phyloP scores from a whole-genome alignment of 2,329 filamentous ascomycete species.

The Ciborinia camelliae region DNA sequence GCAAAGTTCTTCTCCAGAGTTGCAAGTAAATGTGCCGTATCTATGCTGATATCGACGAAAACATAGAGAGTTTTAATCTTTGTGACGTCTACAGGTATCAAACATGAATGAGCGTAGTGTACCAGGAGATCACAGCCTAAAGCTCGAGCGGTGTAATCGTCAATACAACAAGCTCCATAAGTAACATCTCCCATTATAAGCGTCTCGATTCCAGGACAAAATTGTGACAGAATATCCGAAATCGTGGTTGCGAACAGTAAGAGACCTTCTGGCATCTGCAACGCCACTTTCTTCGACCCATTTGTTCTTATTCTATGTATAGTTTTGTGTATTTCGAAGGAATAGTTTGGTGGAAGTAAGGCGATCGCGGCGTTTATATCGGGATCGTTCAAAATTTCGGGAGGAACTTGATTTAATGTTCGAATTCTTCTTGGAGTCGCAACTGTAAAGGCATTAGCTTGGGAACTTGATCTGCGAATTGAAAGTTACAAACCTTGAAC shows the following conservation, averaged over 20 bases:
- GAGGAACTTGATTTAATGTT: slow-evolving; percentile 86
- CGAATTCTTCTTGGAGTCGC: slow-evolving; percentile 69
- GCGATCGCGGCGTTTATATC: slow-evolving; percentile 84
- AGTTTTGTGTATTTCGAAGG: slow-evolving; percentile 97
- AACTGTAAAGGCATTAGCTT: slow-evolving; percentile 48
- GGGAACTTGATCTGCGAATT: not conserved
- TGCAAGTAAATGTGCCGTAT: slow-evolving; percentile 79
- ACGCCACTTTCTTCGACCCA: slow-evolving; percentile 75
- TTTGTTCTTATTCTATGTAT: slow-evolving; percentile 87
- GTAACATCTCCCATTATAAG: slow-evolving; percentile 99
- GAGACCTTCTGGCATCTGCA: slow-evolving; percentile 97
- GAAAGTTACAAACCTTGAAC: slow-evolving; percentile 58
- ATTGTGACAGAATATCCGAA: slow-evolving; percentile 91
- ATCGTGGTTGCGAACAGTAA: slow-evolving; percentile 96
- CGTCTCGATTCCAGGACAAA: slow-evolving; percentile 87
- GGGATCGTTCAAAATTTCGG: slow-evolving; percentile 78
- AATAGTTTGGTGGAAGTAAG: slow-evolving; percentile 92
- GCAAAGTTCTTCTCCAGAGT: slow-evolving; percentile 87
- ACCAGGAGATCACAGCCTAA: slow-evolving; percentile 91
- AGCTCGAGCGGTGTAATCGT: slow-evolving; percentile 93
- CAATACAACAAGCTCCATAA: slow-evolving; percentile 97
- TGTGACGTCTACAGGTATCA: slow-evolving; percentile 94
- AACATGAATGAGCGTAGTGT: slow-evolving; percentile 94
- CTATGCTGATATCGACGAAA: slow-evolving; percentile 97
- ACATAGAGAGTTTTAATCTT: slow-evolving; percentile 97